Evolutionary conservation across 106 monocot species (phyloP), one percentile per base, ranked within the genome.

Genomic region (Dendrobium officinale): DNA sequence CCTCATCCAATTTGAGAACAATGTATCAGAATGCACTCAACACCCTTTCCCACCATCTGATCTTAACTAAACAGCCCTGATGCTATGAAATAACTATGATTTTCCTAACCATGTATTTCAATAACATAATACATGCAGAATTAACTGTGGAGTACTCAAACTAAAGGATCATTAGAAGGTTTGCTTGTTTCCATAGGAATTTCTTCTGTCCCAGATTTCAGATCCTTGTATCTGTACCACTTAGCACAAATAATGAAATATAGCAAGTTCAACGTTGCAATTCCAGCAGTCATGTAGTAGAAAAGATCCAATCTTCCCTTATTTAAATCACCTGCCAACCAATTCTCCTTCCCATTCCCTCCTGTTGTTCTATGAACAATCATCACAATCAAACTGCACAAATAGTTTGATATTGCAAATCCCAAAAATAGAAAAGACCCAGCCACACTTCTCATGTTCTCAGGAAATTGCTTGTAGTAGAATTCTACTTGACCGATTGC

Each of bases 381-480:
- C 2, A 77, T 73, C 17, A 92, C 82, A 37, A 92, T 75, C 0
- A 88, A 59, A 3, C 92, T 80, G 33, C 90, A 86, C 42, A 85
- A 11, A 58, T 92, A 92, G 48, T 51, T 88, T 0, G 84, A 78
- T 0, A 81, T 0, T 0, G 90, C 84, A 6, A 86, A 9, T 2
- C 83, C 81, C 0, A 47, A 55, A 49, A 84, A 90, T 2, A 85
- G 20, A 1, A 88, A 27, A 17, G 88, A 76, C 2, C 87, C 86
- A 0, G 84, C 92, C 0, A 90, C 73, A n/a, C 92, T 92, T 44
- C 90, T 82, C 92, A 92, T 92, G 77, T 92, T 85, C 77, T 92
- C 92, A 9, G 92, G 92, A 45, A 92, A 92, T 73, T 92, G 90
- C 56, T 86, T 87, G 51, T 92, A 92, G 82, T 85, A 90, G 76